Evolutionary conservation across 78 protist species (phyloP).

Genomic region (Creolimax fragrantissima): DNA sequence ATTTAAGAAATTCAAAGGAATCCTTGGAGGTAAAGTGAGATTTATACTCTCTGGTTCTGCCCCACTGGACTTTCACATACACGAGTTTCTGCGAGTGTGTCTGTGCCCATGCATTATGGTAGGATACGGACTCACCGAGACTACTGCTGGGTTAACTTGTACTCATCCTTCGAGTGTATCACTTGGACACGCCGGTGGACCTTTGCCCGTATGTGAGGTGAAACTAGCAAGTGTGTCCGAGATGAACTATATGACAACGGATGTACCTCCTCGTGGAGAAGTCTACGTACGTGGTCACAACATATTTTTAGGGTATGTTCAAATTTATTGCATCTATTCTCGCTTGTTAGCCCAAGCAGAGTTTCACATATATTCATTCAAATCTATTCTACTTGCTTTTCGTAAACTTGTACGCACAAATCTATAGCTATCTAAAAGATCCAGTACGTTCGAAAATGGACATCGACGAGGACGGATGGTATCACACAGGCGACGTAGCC

Average conservation of each 20-base stretch:
- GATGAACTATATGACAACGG: constrained; percentile 47
- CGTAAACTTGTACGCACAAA: too few relatives aligned
- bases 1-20: background rate
- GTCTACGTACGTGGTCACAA: constrained; percentile 75
- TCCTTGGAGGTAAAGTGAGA: constrained; percentile 44
- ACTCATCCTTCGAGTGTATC: background rate
- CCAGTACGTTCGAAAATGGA: constrained; percentile 54
- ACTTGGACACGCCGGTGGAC: constrained; percentile 48
- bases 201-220: constrained; percentile 38
- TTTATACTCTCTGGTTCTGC: constrained; percentile 82
- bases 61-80: constrained; percentile 62
- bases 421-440: constrained; percentile 56
- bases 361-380: too few relatives aligned
- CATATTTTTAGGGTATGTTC: constrained; percentile 56
- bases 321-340: too few relatives aligned
- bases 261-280: constrained; percentile 64
- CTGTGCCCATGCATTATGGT: constrained; percentile 68
- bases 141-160: constrained; percentile 34
- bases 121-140: constrained; percentile 68
- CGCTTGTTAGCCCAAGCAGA: too few relatives aligned
- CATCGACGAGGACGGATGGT: constrained; percentile 77
- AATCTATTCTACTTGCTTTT: too few relatives aligned
- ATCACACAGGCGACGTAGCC: constrained; percentile 95
- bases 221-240: constrained; percentile 75
- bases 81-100: constrained; percentile 50